phyloP scores from a whole-genome alignment of 305 asterid species.

The Fraxinus velutina region DNA sequence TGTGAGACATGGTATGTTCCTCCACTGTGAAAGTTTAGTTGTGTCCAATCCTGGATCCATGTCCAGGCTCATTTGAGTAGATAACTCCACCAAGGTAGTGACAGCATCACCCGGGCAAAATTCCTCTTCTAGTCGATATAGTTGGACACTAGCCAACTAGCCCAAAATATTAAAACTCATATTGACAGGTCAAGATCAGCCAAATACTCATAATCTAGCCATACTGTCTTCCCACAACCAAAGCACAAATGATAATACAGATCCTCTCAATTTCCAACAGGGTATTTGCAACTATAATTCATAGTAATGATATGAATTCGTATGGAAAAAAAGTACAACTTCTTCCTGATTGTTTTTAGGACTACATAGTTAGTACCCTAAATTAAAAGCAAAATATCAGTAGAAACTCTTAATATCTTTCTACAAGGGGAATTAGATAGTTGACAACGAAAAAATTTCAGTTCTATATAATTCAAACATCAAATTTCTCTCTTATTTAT shows the following conservation, averaged over 20 bases:
- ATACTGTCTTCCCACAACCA: background rate
- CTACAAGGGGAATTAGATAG: background rate
- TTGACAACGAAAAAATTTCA: background rate
- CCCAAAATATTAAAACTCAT: background rate
- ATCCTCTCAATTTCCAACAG: background rate
- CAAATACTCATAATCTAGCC: background rate
- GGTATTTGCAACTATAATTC: background rate
- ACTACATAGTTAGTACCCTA: background rate
- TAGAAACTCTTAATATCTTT: background rate
- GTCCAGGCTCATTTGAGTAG: background rate
- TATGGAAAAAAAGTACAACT: background rate
- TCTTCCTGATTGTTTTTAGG: background rate
- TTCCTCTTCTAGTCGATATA: background rate
- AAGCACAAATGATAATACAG: background rate
- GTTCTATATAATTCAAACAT: background rate
- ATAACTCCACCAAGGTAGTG: background rate
- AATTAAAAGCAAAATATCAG: background rate
- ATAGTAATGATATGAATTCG: background rate
- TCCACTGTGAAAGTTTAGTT: background rate
- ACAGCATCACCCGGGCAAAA: background rate
- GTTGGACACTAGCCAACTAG: background rate
- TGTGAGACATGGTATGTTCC: background rate
- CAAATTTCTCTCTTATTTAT: background rate
- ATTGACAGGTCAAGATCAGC: background rate
- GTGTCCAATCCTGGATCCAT: background rate